Conservation (phyloP, 345 rosid genomes). For the Crucihimalaya himalaica region DNA sequence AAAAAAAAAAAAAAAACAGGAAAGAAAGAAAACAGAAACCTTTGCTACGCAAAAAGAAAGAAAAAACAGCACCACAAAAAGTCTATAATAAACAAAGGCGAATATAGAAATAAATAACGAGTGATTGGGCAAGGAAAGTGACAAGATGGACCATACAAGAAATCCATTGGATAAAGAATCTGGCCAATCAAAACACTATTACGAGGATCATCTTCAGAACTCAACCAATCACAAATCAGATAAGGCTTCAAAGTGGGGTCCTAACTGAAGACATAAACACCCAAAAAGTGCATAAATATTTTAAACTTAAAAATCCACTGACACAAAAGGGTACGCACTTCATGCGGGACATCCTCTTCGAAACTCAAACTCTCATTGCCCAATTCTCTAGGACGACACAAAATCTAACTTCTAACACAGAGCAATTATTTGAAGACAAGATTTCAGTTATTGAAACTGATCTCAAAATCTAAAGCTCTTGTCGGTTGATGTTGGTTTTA, state of each 20-base stretch:
- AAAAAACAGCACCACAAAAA: constrained; percentile 17
- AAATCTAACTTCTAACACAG: constrained; percentile 25
- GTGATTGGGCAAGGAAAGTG: constrained; percentile 26
- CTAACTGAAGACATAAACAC: constrained; percentile 39
- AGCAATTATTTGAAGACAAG: neutral
- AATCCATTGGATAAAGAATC: constrained; percentile 52
- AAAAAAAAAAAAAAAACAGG: neutral
- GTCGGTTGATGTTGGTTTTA: constrained; percentile 17
- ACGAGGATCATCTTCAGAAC: constrained; percentile 47
- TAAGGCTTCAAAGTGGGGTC: constrained; percentile 58
- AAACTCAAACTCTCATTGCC: constrained; percentile 12
- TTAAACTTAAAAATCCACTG: constrained; percentile 13
- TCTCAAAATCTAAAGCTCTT: constrained; percentile 12
- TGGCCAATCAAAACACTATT: constrained; percentile 53
- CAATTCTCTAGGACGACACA: constrained; percentile 6
- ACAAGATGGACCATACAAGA: constrained; percentile 42
- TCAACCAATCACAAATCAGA: constrained; percentile 64
- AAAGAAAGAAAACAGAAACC: neutral
- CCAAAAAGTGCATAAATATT: constrained; percentile 32
- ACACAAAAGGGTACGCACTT: constrained; percentile 33
- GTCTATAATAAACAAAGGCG: neutral
- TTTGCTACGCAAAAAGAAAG: constrained; percentile 6
- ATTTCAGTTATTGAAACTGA: constrained; percentile 23
- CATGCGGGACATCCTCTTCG: constrained; percentile 40
- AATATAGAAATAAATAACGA: neutral